Conservation (phyloP, 1,284 basidiomycete genomes). For the Pascua sp. region DNA sequence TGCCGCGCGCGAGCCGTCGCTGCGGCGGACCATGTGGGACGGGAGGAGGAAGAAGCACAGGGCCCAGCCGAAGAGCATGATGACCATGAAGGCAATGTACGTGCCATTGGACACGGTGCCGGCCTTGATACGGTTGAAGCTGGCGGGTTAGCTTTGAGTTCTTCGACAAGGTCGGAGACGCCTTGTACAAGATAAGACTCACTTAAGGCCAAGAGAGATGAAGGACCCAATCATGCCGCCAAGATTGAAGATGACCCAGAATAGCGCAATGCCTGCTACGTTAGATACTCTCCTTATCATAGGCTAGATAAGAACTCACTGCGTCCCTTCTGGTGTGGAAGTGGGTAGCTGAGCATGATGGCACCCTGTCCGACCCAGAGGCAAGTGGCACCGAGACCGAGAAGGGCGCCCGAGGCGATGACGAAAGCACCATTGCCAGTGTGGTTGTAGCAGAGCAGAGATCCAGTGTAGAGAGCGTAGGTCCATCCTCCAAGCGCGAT, state of each 20-base stretch:
- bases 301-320: neutral
- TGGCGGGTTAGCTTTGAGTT: conserved; percentile 33
- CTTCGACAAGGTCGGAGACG: neutral
- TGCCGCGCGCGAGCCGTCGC: conserved; percentile 16
- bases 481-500: conserved; percentile 23
- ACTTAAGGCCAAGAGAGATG: conserved; percentile 57
- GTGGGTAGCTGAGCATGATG: conserved; percentile 74
- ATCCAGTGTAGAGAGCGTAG: conserved; percentile 22
- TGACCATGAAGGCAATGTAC: conserved; percentile 23
- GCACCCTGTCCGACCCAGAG: conserved; percentile 84
- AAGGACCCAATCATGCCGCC: conserved; percentile 67
- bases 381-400: conserved; percentile 76
- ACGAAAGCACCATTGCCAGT: conserved; percentile 61
- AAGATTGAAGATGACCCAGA: conserved; percentile 73
- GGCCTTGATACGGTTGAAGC: conserved; percentile 43
- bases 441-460: conserved; percentile 55
- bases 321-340: conserved; percentile 68
- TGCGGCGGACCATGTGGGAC: conserved; percentile 13
- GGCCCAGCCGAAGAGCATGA: conserved; percentile 22
- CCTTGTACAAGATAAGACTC: neutral
- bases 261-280: conserved; percentile 61
- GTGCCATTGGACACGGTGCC: conserved; percentile 18
- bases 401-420: conserved; percentile 70
- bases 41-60: conserved; percentile 16
- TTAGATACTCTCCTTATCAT: no score